Base-by-base conservation (phyloP, 139 green algal species). In the Spirogloea muscicola region DNA sequence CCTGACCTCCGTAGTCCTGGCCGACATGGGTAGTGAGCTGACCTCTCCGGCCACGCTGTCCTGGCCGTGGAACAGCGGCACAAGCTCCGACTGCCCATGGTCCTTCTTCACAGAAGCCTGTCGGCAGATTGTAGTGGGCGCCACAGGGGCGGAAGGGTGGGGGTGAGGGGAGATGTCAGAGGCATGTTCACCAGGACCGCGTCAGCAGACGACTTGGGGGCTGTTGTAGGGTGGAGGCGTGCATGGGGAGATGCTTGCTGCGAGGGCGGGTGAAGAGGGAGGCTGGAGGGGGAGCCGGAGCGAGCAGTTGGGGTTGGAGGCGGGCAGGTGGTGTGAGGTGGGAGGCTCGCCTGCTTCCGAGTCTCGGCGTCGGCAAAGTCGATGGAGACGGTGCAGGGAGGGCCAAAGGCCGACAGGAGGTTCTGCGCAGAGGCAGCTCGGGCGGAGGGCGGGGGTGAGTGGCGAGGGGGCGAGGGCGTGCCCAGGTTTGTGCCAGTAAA, bases 1-100 rank as follows among this genome's bases (percentile, higher is more conserved):
- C 18, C 18, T 65, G 16, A 18, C 21, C 40, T 99, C 94, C 7
- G 96, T 63, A 58, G 90, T 91, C 64, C 68, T 74, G 21, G 42
- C 64, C 7, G 29, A 9, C 41, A 74, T 9, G 13, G 64, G 64
- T 9, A 55, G 31, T n/a, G 77, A 77, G n/a, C 42, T 42, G 18
- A 82, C 74, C 66, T 82, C 68, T 31, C 74, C 74, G 10, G 52
- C 51, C 29, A 82, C 66, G n/a, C 34, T 80, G n/a, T 82, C 74
- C 48, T 65, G 43, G 18, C 68, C 49, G 27, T 80, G 33, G 39
- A 79, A 82, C 21, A 82, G 34, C 13, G 74, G 52, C 68, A 73
- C 66, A 37, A 80, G n/a, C 46, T 82, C 74, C 38, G 51, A 48
- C 18, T 74, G 34, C n/a, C 74, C 74, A 58, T 72, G 70, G n/a